These are phyloP conservation scores for Pouteria campechiana DNA, from an alignment of 179 eudicot species.

Conservation along the genomic window DNA sequence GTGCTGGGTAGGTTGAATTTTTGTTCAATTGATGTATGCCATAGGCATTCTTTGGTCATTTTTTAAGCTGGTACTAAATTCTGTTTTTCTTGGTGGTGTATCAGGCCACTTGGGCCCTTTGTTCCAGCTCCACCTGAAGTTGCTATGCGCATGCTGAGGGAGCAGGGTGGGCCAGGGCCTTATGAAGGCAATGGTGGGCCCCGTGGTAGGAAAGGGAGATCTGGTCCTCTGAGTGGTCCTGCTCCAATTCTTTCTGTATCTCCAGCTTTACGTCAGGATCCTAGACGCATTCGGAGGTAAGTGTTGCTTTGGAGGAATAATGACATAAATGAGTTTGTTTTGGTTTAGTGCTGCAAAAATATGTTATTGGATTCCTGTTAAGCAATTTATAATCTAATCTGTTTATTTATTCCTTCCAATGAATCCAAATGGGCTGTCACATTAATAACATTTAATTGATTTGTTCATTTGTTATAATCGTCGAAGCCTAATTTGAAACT, in stretches of 20 bases:
- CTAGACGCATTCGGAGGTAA: conserved; percentile 88
- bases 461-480: too few species aligned
- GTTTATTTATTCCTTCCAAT: too few species aligned
- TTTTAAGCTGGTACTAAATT: not conserved
- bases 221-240: conserved; percentile 36
- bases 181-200: too few species aligned
- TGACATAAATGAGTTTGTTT: too few species aligned
- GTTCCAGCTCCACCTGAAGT: conserved; percentile 99
- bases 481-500: too few species aligned
- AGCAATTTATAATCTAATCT: too few species aligned
- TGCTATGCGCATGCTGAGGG: conserved; percentile 88
- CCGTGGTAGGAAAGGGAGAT: conserved; percentile 67
- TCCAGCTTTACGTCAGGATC: conserved; percentile 79
- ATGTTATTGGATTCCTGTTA: not conserved
- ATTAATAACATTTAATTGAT: too few species aligned
- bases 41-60: not conserved
- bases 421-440: too few species aligned
- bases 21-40: not conserved
- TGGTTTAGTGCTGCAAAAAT: not conserved
- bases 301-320: not conserved
- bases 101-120: conserved; percentile 98
- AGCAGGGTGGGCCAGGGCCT: conserved; percentile 78
- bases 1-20: conserved; percentile 75
- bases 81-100: conserved; percentile 8
- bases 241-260: conserved; percentile 71